Evolutionary conservation across 129 eudicot genomes (phyloP).

Genomic region (Escallonia herrerae): DNA sequence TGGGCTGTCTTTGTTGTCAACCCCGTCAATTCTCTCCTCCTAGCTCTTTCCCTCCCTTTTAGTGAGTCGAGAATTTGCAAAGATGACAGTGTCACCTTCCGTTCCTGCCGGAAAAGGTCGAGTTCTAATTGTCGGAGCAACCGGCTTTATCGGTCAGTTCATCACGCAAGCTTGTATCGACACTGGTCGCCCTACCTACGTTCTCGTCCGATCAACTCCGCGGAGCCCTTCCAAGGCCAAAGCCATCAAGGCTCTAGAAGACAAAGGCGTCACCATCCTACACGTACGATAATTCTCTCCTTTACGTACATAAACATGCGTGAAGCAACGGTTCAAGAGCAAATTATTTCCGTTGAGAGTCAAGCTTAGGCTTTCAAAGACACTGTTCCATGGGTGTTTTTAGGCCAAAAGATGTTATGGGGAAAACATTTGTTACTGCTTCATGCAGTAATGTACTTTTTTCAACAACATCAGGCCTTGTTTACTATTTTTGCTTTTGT

Average conservation of each 20-base stretch:
- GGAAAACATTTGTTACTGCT: too few species aligned
- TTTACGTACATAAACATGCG: background rate
- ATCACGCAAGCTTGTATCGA: constrained; percentile 23
- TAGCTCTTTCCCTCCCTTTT: background rate
- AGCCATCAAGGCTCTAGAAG: constrained; percentile 17
- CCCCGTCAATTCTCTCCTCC: background rate
- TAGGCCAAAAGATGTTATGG: too few species aligned
- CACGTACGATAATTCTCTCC: constrained; percentile 8
- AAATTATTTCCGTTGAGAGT: too few species aligned
- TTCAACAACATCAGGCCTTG: too few species aligned
- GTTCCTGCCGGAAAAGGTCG: background rate
- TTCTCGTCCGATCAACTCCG: constrained; percentile 15
- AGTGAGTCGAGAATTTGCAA: background rate
- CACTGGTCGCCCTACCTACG: constrained; percentile 8
- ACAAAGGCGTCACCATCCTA: constrained; percentile 21
- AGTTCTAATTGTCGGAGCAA: constrained; percentile 24
- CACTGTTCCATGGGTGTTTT: too few species aligned
- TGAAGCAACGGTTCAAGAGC: too few species aligned
- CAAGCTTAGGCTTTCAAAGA: too few species aligned
- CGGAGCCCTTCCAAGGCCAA: constrained; percentile 18
- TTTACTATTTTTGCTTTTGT: too few species aligned
- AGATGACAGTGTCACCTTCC: constrained; percentile 9
- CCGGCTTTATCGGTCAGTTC: constrained; percentile 32
- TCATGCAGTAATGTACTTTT: too few species aligned
- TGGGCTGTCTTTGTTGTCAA: background rate